phyloP scores from a whole-genome alignment of 805 yeast genomes.

The Ogataea pini region DNA sequence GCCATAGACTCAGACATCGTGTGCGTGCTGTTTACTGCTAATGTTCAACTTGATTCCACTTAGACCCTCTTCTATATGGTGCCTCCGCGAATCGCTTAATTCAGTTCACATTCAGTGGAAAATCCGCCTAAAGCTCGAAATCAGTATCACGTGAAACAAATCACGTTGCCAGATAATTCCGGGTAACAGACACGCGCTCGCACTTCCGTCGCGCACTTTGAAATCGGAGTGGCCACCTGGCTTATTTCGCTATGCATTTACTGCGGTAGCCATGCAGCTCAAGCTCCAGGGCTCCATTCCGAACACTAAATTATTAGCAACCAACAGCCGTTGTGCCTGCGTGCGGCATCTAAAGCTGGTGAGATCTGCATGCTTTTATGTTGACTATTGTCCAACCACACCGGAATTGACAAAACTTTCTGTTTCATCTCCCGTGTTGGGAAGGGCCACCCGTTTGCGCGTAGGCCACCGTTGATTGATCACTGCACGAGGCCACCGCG shows the following conservation, averaged over 20 bases:
- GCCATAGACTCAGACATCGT: conserved; percentile 12
- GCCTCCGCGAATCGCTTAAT: no score
- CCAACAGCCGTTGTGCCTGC: conserved; percentile 3
- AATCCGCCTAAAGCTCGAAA: not conserved
- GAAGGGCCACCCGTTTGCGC: not conserved
- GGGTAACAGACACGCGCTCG: not conserved
- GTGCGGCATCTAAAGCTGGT: not conserved
- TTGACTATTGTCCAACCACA: not conserved
- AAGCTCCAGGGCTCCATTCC: not conserved
- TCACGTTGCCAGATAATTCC: not conserved
- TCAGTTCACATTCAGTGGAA: no score
- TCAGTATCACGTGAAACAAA: not conserved
- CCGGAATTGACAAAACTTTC: not conserved
- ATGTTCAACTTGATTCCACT: no score
- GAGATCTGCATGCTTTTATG: not conserved
- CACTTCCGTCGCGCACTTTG: not conserved
- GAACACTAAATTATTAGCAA: not conserved
- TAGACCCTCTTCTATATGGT: no score
- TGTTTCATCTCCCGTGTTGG: not conserved
- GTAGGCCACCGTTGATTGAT: no score
- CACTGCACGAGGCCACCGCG: no score
- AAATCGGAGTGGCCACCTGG: not conserved
- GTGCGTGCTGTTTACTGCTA: not conserved
- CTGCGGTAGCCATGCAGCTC: not conserved
- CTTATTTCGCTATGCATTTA: not conserved